Evolutionary conservation across 345 rosid genomes (phyloP).

Genomic region (Corchorus capsularis): DNA sequence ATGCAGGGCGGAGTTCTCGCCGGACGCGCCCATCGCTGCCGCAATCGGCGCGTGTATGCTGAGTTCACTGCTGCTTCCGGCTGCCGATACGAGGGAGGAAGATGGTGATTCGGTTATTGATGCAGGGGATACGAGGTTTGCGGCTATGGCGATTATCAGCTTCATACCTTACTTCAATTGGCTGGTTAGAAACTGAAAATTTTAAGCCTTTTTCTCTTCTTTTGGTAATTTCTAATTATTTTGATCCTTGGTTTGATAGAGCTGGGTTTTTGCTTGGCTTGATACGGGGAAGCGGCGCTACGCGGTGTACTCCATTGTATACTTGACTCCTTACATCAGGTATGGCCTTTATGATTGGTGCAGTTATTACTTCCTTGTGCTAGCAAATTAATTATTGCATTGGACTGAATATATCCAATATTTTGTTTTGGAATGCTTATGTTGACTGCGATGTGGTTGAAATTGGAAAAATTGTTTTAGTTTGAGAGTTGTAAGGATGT

Average conservation of each 20-base stretch:
- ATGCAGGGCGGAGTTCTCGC: slow-evolving; percentile 71
- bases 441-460: too few relatives aligned
- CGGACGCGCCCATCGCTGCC: slow-evolving; percentile 65
- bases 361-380: background rate
- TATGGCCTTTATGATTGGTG: slow-evolving; percentile 22
- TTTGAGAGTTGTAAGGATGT: background rate
- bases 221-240: background rate
- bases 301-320: slow-evolving; percentile 68
- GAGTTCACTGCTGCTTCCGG: slow-evolving; percentile 69
- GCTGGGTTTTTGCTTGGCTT: slow-evolving; percentile 99
- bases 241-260: slow-evolving; percentile 36
- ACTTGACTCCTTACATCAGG: slow-evolving; percentile 90
- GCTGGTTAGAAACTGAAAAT: slow-evolving; percentile 54
- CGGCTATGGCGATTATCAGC: slow-evolving; percentile 91
- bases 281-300: slow-evolving; percentile 87
- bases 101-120: slow-evolving; percentile 55
- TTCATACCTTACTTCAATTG: slow-evolving; percentile 96
- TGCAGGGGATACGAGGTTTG: slow-evolving; percentile 70
- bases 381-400: background rate
- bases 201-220: background rate
- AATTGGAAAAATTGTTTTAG: background rate
- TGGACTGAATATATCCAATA: background rate
- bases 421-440: background rate
- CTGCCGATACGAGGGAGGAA: slow-evolving; percentile 36
- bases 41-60: slow-evolving; percentile 81